Evolutionary conservation across 352 stramenopile genomes (phyloP).

Genomic region (Pythium insidiosum): DNA sequence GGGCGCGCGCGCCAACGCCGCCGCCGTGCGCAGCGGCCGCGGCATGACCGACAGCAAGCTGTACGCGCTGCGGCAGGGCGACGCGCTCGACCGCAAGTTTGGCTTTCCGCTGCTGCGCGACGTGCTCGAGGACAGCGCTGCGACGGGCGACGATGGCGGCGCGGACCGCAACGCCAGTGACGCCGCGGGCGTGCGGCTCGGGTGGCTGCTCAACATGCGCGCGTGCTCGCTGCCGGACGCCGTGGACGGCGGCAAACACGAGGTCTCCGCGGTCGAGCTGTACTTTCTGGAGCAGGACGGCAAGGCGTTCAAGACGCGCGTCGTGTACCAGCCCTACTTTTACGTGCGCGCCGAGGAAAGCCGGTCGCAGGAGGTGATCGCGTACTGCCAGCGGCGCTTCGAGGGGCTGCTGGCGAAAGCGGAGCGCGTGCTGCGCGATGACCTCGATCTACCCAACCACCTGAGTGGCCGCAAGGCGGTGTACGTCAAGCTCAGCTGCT

Average conservation of each 20-base stretch:
- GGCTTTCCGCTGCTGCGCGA: slow-evolving; percentile 55
- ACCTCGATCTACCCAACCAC: slow-evolving; percentile 89
- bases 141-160: slow-evolving; percentile 7
- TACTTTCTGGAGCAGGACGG: slow-evolving; percentile 95
- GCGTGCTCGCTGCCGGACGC: slow-evolving; percentile 46
- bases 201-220: slow-evolving; percentile 71
- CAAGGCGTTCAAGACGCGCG: slow-evolving; percentile 92
- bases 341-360: slow-evolving; percentile 82
- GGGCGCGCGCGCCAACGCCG: slow-evolving; percentile 55
- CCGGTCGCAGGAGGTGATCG: slow-evolving; percentile 61
- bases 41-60: slow-evolving; percentile 58
- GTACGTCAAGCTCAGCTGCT: slow-evolving; percentile 90
- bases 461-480: slow-evolving; percentile 77
- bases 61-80: slow-evolving; percentile 42
- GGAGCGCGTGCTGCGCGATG: slow-evolving; percentile 75
- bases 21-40: slow-evolving; percentile 19
- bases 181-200: slow-evolving; percentile 25
- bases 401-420: slow-evolving; percentile 77
- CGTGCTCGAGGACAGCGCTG: slow-evolving; percentile 42
- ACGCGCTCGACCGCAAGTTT: slow-evolving; percentile 64
- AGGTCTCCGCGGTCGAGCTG: slow-evolving; percentile 89
- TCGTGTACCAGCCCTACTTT: slow-evolving; percentile 97
- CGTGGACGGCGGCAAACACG: slow-evolving; percentile 40
- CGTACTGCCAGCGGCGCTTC: slow-evolving; percentile 80
- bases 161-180: not conserved